Conservation (phyloP, 1,284 basidiomycete genomes). For the Cryptococcus jaspeensis region DNA sequence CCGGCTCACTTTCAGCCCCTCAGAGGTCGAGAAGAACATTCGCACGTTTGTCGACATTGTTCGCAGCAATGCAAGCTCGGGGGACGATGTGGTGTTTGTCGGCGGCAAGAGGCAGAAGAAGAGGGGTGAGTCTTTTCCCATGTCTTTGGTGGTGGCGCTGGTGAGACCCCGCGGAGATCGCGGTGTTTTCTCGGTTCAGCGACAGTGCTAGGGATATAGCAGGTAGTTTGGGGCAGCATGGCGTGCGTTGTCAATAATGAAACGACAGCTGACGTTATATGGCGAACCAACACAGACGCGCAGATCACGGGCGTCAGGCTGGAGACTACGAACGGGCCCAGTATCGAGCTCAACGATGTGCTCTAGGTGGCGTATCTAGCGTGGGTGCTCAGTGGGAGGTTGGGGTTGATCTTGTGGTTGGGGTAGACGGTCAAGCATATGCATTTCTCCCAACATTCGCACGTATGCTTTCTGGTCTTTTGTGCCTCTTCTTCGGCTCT, state of each 20-base stretch:
- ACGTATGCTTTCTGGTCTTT: neutral
- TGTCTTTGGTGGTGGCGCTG: neutral
- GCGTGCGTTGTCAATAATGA: too few species aligned
- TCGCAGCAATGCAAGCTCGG: slow-evolving; percentile 25
- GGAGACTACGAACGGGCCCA: slow-evolving; percentile 81
- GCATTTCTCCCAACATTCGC: neutral
- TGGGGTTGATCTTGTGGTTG: neutral
- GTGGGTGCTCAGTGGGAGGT: neutral
- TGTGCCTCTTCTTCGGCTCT: too few species aligned
- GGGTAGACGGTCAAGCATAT: neutral
- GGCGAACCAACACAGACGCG: neutral
- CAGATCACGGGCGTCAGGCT: slow-evolving; percentile 59
- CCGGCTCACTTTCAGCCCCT: slow-evolving; percentile 61
- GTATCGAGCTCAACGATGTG: slow-evolving; percentile 57
- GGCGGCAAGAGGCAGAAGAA: slow-evolving; percentile 27
- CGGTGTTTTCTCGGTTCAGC: too few species aligned
- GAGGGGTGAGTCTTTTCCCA: slow-evolving; percentile 13
- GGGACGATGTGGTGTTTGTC: slow-evolving; percentile 22
- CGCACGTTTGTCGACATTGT: slow-evolving; percentile 75
- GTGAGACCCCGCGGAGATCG: too few species aligned
- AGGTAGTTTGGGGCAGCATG: too few species aligned
- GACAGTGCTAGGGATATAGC: too few species aligned
- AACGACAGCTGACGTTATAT: neutral
- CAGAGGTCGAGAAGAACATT: slow-evolving; percentile 76
- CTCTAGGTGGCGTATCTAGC: slow-evolving; percentile 11